These are phyloP conservation scores for Blastobotrys peoriensis DNA, from an alignment of 805 yeast species.

Conservation along the genomic window DNA sequence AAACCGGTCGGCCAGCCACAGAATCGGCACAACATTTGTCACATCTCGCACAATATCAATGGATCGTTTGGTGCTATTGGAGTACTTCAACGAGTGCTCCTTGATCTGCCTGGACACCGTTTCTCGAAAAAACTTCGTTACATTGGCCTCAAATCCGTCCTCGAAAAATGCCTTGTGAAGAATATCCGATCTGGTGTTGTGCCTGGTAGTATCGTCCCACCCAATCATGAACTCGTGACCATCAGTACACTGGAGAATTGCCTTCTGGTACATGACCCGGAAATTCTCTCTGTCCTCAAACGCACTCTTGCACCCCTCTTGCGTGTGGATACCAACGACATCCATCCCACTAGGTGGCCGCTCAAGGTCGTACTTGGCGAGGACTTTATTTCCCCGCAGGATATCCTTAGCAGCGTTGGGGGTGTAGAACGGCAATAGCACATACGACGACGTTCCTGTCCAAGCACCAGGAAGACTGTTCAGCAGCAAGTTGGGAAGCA, in stretches of 20 bases:
- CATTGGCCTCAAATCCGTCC: constrained; percentile 2
- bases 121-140: not conserved
- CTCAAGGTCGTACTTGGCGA: constrained; percentile 2
- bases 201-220: constrained; percentile 2
- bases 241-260: constrained; percentile 4
- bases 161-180: constrained; percentile 4
- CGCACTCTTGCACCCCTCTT: constrained; percentile 5
- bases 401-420: not conserved
- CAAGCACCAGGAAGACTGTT: constrained; percentile 2
- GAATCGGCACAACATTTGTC: constrained; percentile 2
- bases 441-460: constrained; percentile 3
- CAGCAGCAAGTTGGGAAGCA: constrained; percentile 2
- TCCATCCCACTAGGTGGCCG: constrained; percentile 4
- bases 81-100: constrained; percentile 2
- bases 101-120: constrained; percentile 1
- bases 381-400: constrained; percentile 1
- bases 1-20: constrained; percentile 4
- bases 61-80: not conserved
- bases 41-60: constrained; percentile 4
- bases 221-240: constrained; percentile 6
- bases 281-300: constrained; percentile 3
- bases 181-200: constrained; percentile 1
- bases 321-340: constrained; percentile 2
- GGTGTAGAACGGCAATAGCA: constrained; percentile 1
- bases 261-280: constrained; percentile 4